Evolutionary conservation across 2,329 filamentous ascomycete species (phyloP), one percentile per base, ranked within the genome.

Genomic region (Paracorniculantispora psalliotae): DNA sequence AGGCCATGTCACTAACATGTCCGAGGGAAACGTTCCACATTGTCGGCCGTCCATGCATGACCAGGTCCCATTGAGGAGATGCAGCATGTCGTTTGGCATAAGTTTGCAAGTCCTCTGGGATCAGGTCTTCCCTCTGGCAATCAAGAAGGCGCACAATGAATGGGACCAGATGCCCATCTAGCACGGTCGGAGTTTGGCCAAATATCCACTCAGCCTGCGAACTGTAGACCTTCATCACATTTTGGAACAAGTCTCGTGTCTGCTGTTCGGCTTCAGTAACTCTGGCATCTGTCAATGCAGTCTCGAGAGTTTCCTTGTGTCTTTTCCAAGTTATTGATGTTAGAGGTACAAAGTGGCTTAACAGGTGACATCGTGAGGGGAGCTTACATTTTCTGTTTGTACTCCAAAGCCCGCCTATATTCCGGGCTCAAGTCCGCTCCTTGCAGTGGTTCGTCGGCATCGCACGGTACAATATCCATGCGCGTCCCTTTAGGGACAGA

Each of bases 1-100:
- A 46, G 6, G 47, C 35, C 55, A 50, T 58, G 47, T 58, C 55
- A 19, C 53, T 30, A 23, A 57, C 54, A 30, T 57, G 44, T 17
- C 54, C 54, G 3, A 57, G 8, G 15, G 56, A 51, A 1, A 46
- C 39, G 21, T 59, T 52, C 56, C 56, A 59, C 33, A 23, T 51
- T 15, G 56, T 59, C 15, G 56, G 48, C 3, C 47, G 25, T 15
- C 37, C 56, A 28, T 46, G 56, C 37, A 52, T 52, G 6, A 59
- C 56, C 10, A 17, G 26, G n/a, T 52, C 5, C 56, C 56, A 52
- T 25, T 37, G 37, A 15, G 19, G 12, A 10, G 39, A 44, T 8
- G 28, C 33, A 2, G 39, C 23, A 19, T 52, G 47, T 10, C 15
- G 21, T n/a, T 26, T 10, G 2, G 50, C 57, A 39, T 59, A 59